Evolutionary conservation across 2,329 filamentous ascomycete species (phyloP).

Genomic region (Penicillium sp.): DNA sequence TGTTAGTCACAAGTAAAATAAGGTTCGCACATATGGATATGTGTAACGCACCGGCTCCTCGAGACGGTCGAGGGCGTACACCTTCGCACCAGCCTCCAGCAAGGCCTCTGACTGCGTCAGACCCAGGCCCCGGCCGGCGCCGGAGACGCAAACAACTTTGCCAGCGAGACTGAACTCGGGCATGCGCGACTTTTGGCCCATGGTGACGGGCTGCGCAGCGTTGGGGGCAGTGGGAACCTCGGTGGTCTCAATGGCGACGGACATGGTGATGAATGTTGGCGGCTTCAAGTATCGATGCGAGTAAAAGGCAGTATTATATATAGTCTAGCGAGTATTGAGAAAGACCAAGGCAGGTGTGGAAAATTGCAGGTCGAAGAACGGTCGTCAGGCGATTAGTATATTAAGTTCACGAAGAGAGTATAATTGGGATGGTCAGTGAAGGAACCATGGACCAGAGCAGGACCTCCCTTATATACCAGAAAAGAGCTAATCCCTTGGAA

Average conservation of each 20-base stretch:
- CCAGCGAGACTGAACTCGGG: constrained; percentile 75
- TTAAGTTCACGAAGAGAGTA: constrained; percentile 2
- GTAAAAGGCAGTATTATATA: not conserved
- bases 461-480: constrained; percentile 11
- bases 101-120: constrained; percentile 72
- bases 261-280: constrained; percentile 27
- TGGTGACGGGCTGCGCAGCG: constrained; percentile 29
- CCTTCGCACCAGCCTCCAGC: constrained; percentile 71
- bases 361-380: not conserved
- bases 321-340: not conserved
- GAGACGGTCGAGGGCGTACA: constrained; percentile 49
- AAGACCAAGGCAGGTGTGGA: not conserved
- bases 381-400: constrained; percentile 8
- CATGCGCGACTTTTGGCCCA: constrained; percentile 48
- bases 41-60: constrained; percentile 37
- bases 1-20: not conserved
- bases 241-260: constrained; percentile 38
- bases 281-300: not conserved
- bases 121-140: constrained; percentile 72
- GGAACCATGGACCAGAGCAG: constrained; percentile 4
- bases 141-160: constrained; percentile 71
- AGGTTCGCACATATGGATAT: not conserved
- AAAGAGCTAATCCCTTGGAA: not conserved
- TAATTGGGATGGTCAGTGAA: not conserved
- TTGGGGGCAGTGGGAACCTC: constrained; percentile 30